Evolutionary conservation across 2,329 filamentous ascomycete species (phyloP).

Genomic region (Alternaria tenuissima): DNA sequence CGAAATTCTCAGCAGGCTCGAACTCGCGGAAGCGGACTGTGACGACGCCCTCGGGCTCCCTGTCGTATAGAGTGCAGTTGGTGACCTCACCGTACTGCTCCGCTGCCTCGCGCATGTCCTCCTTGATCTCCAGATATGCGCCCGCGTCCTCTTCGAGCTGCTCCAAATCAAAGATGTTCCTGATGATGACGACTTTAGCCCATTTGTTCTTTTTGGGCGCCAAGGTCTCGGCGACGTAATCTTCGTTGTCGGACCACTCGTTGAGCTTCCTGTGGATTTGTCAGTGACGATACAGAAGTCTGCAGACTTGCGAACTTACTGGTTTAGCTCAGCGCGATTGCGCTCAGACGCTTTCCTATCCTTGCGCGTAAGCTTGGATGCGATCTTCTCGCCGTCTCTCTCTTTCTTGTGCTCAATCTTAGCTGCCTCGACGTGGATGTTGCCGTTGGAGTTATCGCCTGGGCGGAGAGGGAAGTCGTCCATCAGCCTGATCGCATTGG

Average conservation of each 20-base stretch:
- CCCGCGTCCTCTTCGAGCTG: slow-evolving; percentile 87
- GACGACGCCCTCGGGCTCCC: slow-evolving; percentile 83
- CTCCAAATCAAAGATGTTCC: slow-evolving; percentile 89
- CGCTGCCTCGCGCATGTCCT: slow-evolving; percentile 92
- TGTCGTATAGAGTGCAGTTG: slow-evolving; percentile 89
- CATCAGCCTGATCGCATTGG: slow-evolving; percentile 80
- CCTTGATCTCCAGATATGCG: slow-evolving; percentile 87
- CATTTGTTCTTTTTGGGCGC: slow-evolving; percentile 65
- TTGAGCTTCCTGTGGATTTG: slow-evolving; percentile 73
- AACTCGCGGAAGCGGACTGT: slow-evolving; percentile 81
- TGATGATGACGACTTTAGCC: slow-evolving; percentile 86
- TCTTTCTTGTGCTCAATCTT: slow-evolving; percentile 93
- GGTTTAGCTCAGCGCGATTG: slow-evolving; percentile 87
- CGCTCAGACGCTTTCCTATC: slow-evolving; percentile 91
- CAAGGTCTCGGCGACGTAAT: slow-evolving; percentile 51
- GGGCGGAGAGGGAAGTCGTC: slow-evolving; percentile 85
- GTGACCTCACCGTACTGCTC: slow-evolving; percentile 86
- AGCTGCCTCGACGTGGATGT: slow-evolving; percentile 82
- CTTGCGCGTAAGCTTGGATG: slow-evolving; percentile 62
- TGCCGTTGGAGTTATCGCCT: slow-evolving; percentile 54
- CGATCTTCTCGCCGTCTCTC: slow-evolving; percentile 65
- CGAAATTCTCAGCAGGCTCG: slow-evolving; percentile 62
- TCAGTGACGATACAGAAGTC: slow-evolving; percentile 13
- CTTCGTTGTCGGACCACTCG: slow-evolving; percentile 92
- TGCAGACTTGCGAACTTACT: slow-evolving; percentile 48